Conservation (phyloP, 192 early-diverging fungal genomes). For the Kickxella alabastrina region DNA sequence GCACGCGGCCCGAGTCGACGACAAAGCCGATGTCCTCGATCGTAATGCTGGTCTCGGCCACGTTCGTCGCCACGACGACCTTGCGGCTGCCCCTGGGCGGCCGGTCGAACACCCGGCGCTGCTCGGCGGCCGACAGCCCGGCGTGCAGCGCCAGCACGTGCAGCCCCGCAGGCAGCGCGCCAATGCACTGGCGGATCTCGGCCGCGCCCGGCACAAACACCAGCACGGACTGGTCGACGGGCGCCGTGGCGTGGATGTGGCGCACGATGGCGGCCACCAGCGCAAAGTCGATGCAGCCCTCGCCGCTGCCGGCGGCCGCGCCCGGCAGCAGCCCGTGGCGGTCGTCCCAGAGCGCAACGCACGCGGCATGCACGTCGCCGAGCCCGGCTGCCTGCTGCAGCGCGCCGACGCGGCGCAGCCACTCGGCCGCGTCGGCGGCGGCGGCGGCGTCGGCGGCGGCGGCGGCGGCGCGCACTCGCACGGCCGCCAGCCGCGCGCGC, state of each 20-base stretch:
- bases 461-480: neutral
- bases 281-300: slow-evolving; percentile 52
- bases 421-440: neutral
- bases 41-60: slow-evolving; percentile 69
- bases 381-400: neutral
- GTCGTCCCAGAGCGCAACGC: slow-evolving; percentile 26
- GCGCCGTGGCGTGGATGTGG: slow-evolving; percentile 54
- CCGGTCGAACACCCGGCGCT: slow-evolving; percentile 44
- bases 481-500: slow-evolving; percentile 2
- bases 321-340: neutral
- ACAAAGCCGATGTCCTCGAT: slow-evolving; percentile 73
- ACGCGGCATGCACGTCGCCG: slow-evolving; percentile 2
- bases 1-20: slow-evolving; percentile 65
- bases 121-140: slow-evolving; percentile 53
- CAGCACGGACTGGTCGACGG: slow-evolving; percentile 54
- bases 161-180: slow-evolving; percentile 34
- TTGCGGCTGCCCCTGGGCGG: slow-evolving; percentile 61
- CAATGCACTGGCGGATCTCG: slow-evolving; percentile 70
- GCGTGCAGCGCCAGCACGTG: slow-evolving; percentile 62
- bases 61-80: slow-evolving; percentile 85
- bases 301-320: neutral
- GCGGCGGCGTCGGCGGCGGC: neutral
- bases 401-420: neutral
- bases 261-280: slow-evolving; percentile 57
- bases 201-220: slow-evolving; percentile 72